These are phyloP conservation scores for Teratosphaeriaceae sp. DNA, from an alignment of 2,329 filamentous ascomycete species.

Conservation along the genomic window DNA sequence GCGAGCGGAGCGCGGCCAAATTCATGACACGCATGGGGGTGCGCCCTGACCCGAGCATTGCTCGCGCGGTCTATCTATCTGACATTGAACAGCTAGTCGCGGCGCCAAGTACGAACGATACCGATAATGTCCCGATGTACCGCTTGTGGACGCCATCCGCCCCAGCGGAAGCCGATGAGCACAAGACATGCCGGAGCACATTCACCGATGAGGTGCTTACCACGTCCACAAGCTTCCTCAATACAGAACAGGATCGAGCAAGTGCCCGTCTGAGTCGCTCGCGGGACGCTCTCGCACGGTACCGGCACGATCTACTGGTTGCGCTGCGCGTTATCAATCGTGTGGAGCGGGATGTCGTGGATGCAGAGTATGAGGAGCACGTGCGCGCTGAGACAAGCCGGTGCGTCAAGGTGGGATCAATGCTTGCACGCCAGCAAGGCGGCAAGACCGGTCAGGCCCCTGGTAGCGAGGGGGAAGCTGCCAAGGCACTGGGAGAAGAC, in stretches of 20 bases:
- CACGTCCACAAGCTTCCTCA: conserved; percentile 3
- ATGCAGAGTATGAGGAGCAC: conserved; percentile 92
- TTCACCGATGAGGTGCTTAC: conserved; percentile 21
- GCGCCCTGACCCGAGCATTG: conserved; percentile 71
- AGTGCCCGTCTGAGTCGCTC: conserved; percentile 60
- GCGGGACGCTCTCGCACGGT: conserved; percentile 73
- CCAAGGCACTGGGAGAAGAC: conserved; percentile 41
- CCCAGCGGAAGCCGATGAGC: not conserved
- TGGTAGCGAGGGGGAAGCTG: not conserved
- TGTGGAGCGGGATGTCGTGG: conserved; percentile 78
- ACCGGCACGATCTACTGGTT: conserved; percentile 85
- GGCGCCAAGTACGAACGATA: conserved; percentile 20
- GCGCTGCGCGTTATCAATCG: conserved; percentile 85
- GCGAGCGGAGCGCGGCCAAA: conserved; percentile 67
- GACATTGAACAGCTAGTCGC: conserved; percentile 63
- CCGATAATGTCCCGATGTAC: conserved; percentile 10
- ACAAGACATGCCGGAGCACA: conserved; percentile 24
- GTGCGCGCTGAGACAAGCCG: conserved; percentile 68
- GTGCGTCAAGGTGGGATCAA: conserved; percentile 57
- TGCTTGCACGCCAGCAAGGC: conserved; percentile 35
- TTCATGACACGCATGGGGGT: conserved; percentile 83
- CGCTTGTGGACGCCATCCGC: not conserved
- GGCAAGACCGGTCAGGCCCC: not conserved
- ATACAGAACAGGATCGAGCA: not conserved
- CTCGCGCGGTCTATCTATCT: conserved; percentile 72